A percentile compares a stretch with the other conserved stretches of the same genome.
Evolutionary conservation across 371 early-diverging fungal genomes (phyloP).

Genomic region (Conidiobolus coronatus): DNA sequence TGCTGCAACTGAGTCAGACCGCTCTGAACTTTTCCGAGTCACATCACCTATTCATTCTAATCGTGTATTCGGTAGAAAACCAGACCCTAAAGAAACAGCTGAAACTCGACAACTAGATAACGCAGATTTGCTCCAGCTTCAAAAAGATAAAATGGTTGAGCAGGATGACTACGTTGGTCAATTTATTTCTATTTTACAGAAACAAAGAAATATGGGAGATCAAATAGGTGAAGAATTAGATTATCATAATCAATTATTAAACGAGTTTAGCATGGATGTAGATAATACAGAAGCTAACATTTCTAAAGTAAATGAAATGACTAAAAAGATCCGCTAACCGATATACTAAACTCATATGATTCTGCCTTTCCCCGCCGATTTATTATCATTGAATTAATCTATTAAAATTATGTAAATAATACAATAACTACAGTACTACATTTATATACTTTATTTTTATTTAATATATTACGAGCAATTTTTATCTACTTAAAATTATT

Average conservation of each 20-base stretch:
- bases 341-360: too few relatives aligned
- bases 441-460: too few relatives aligned
- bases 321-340: too few relatives aligned
- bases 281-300: too few relatives aligned
- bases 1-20: conserved; percentile 3
- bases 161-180: conserved; percentile 59
- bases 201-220: conserved; percentile 61
- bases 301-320: too few relatives aligned
- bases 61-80: conserved; percentile 40
- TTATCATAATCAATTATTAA: conserved; percentile 54
- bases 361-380: too few relatives aligned
- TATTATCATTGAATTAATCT: too few relatives aligned
- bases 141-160: conserved; percentile 43
- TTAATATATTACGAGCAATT: too few relatives aligned
- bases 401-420: too few relatives aligned
- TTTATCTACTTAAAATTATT: too few relatives aligned
- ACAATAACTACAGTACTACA: too few relatives aligned
- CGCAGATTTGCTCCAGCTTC: conserved; percentile 40
- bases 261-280: conserved; percentile 21
- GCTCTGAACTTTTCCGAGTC: not conserved
- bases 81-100: conserved; percentile 33
- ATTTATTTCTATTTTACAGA: conserved; percentile 36
- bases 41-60: conserved; percentile 7
- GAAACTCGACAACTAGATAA: conserved; percentile 48
- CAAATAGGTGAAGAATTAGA: conserved; percentile 73